Conservation (phyloP, 1,284 basidiomycete genomes). For the Cryptococcus maquisensis region DNA sequence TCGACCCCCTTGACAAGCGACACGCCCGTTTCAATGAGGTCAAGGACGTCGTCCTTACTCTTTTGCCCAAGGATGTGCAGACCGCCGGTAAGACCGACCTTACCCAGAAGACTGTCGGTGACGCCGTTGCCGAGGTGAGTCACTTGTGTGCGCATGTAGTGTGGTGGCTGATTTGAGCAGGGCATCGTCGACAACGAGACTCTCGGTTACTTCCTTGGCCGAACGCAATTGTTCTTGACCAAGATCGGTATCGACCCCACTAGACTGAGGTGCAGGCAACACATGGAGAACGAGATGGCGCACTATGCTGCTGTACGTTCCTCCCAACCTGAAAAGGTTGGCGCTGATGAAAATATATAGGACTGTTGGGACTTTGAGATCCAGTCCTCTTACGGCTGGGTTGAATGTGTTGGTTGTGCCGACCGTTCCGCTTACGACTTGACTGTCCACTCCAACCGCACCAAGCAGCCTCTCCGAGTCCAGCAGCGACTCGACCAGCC, state of each 20-base stretch:
- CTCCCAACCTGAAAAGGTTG: not conserved
- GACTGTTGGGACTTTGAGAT: conserved; percentile 99
- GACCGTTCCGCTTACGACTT: conserved; percentile 94
- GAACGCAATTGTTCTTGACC: conserved; percentile 84
- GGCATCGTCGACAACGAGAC: conserved; percentile 95
- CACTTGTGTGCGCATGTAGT: not conserved
- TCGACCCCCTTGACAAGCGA: conserved; percentile 88
- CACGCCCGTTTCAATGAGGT: conserved; percentile 82
- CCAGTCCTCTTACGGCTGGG: conserved; percentile 91
- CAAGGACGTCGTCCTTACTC: conserved; percentile 66
- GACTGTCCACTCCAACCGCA: conserved; percentile 57
- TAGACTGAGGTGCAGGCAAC: conserved; percentile 88
- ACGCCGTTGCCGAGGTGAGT: conserved; percentile 65
- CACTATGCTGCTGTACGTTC: conserved; percentile 74
- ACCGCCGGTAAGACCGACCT: conserved; percentile 67
- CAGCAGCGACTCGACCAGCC: conserved; percentile 81
- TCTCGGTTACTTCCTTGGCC: conserved; percentile 92
- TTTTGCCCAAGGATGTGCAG: conserved; percentile 83
- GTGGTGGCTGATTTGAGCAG: conserved; percentile 30
- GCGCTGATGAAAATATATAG: conserved; percentile 10
- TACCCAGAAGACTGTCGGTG: conserved; percentile 71
- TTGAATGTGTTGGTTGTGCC: conserved; percentile 98
- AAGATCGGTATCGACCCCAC: conserved; percentile 88
- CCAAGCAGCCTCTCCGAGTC: conserved; percentile 68
- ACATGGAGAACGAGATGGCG: conserved; percentile 98